Conservation (phyloP, 345 rosid species). For the Corymbia maculata region DNA sequence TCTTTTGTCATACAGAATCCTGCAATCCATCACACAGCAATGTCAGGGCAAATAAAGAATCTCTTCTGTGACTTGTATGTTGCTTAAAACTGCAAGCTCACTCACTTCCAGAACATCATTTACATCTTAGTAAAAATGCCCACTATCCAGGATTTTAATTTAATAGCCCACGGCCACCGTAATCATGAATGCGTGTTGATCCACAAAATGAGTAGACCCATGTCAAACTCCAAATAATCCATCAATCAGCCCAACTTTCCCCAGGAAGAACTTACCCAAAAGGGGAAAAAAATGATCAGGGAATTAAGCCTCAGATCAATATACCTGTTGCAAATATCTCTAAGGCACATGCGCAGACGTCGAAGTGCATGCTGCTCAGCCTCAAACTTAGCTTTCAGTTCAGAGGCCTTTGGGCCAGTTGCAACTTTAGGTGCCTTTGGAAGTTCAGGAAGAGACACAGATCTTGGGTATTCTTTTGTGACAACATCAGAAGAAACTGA, state of each 20-base stretch:
- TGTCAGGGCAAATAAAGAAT: not conserved
- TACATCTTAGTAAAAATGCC: not conserved
- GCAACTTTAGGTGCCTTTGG: slow-evolving; percentile 75
- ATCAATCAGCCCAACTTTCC: not conserved
- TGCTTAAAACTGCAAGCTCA: not conserved
- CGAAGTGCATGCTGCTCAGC: slow-evolving; percentile 99
- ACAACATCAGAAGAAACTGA: slow-evolving; percentile 59
- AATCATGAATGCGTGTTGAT: not conserved
- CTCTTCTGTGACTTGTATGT: not conserved
- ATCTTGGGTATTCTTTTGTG: slow-evolving; percentile 31
- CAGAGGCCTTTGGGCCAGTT: slow-evolving; percentile 87
- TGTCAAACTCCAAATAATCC: not conserved
- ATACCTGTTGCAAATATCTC: slow-evolving; percentile 98
- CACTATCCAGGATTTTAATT: not conserved
- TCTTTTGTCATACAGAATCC: slow-evolving; percentile 83
- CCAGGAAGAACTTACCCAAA: not conserved
- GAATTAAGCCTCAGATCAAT: not conserved
- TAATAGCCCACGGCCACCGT: not conserved
- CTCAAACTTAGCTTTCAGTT: slow-evolving; percentile 88
- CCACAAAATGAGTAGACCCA: not conserved
- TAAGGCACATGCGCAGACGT: slow-evolving; percentile 93
- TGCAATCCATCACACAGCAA: slow-evolving; percentile 12
- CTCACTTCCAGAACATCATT: not conserved
- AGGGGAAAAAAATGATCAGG: not conserved
- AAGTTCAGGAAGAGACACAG: slow-evolving; percentile 55